Base-by-base conservation (phyloP, 164 flowering plant species). In the Amborella trichopoda region DNA sequence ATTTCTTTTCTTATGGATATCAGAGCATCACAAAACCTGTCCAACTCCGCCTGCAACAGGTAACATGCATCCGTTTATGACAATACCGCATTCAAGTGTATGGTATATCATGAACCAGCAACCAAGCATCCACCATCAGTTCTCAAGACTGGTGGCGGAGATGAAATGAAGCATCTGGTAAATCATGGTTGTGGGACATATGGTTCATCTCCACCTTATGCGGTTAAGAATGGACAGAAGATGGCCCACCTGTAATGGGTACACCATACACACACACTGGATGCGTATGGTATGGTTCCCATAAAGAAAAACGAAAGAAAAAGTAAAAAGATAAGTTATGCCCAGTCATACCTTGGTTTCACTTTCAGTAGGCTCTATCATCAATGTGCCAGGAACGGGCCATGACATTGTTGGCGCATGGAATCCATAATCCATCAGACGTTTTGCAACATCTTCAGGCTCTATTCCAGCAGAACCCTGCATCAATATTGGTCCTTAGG, bases 381-480 rank as follows among this genome's bases (percentile, higher is more conserved):
- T 87, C 59, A 91, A 94, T 25, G 99, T 91, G 23, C 96, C 99
- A 0, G 99, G 99, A 42, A 91, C 99, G 12, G 99, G 99, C 99
- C 99, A 91, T 44, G 99, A 91, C 99, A 91, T 91, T 50, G 96
- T 87, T 28, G 99, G 96, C 40, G 68, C 96, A 67, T 91, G 99
- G 58, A 91, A 91, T 48, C 99, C 96, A 44, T 91, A 91, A 68
- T 91, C 96, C 64, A 91, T 91, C 17, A 91, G 91, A 55, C 99
- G 87, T 50, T 91, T 91, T 4, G 99, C 99, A 51, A 91, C 78
- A 73, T 91, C 99, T 69, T 91, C 99, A 27, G 99, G 74, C 69
- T 91, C 99, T 45, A 91, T 77, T 9, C 94, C 96, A 59, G 96
- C 96, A 56, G 99, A 78, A 23, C 64, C 62, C 99, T 91, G 63